Base-by-base conservation (phyloP, 352 stramenopile species). In the Globisporangium mamillatum region DNA sequence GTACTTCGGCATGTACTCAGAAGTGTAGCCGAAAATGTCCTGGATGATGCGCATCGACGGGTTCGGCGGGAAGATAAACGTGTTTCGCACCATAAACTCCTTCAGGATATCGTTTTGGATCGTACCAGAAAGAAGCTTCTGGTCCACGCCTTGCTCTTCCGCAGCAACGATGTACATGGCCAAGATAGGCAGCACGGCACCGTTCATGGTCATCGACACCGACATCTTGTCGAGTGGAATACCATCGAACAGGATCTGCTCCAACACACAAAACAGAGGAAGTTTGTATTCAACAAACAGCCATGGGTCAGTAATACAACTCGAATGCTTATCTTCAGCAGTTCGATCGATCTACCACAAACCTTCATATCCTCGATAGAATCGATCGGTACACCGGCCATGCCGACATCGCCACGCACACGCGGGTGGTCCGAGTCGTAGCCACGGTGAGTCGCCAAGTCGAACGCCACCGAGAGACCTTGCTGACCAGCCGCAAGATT, bases 161-260 rank as follows among this genome's bases (percentile, higher is more conserved):
- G 96, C 97, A 12, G 97, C 86, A 54, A 98, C 95, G 61, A 99
- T 91, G 81, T 98, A 99, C 81, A 98, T 98, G 52, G 91, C 94
- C 77, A 99, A 82, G 38, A 98, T 89, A 6, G 97, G 97, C 55
- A 99, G 76, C 52, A 99, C 95, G 20, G 96, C 97, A 25, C 97
- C 97, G 77, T 99, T 99, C 97, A 99, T 99, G 8, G 97, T 99
- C 97, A 99, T 99, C 29, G 86, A 98, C 7, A 99, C 97, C 8
- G 89, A 98, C 86, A 99, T 98, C 65, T 98, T 92, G 75, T 98
- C 95, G 41, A 93, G 69, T 32, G 94, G 93, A 74, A 99, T 99
- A 48, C 92, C 93, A 69, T 98, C 88, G 78, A 99, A 99, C 14
- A 99, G 75, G 25, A 98, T 90, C 78, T 86, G 27, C 18, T 38